Base-by-base conservation (phyloP, 179 eudicot genomes). In the Camellia oleifera region DNA sequence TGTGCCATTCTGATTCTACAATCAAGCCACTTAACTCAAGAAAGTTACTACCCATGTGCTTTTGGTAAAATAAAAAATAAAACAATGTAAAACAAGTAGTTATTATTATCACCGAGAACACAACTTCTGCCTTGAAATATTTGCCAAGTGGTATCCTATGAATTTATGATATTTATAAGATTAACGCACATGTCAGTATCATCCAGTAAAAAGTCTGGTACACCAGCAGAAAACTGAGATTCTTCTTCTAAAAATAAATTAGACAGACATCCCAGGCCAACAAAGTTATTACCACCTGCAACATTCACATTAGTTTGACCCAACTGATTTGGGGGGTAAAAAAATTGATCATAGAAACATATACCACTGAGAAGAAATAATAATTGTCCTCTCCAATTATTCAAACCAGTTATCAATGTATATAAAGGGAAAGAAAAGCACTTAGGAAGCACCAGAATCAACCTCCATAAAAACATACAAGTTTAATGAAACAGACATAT, bases 401-500 rank as follows among this genome's bases (percentile, higher is more conserved):
- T 13, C 42, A 17, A 63, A 76, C 56, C 44, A 46, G 18, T 11
- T 5, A 76, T 62, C 53, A 69, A 69, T 17, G 9, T 10, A 63
- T 18, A 20, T 17, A 15, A 69, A 46, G 2, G 23, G 23, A 69
- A 62, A n/a, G 44, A 61, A n/a, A 63, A 2, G 15, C 18, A 2
- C 58, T 20, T 10, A 53, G 54, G 26, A 17, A 65, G 72, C 23
- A 18, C 6, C 72, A 66, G 61, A 50, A n/a, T 11, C 23, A 8
- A 18, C 44, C 44, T 46, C 7, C 42, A 7, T 44, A 48, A 6
- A 13, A 69, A 58, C 26, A 42, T 4, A 15, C 7, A 58, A 50
- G 58, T 46, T 61, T 4, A 72, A 18, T 20, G 14, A 46, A 73
- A 78, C 77, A 74, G 54, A 69, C 10, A 77, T 9, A n/a, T 57